A percentile compares a stretch with the other conserved stretches of the same genome.
phyloP scores from a whole-genome alignment of 176 grass and related monocot species.

The Elaeis guineensis region DNA sequence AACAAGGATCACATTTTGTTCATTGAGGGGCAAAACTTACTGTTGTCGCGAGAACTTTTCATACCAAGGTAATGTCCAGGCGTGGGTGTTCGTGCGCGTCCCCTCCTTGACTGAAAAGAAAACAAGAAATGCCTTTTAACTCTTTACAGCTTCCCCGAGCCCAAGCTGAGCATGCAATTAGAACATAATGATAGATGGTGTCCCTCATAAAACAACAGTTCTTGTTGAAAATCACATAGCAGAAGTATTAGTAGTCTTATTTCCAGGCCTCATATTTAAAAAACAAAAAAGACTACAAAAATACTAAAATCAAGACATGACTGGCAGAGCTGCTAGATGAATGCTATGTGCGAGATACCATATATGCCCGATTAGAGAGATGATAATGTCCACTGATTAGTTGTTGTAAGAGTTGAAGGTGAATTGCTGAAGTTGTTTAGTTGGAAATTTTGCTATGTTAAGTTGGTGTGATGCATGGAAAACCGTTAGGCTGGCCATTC shows the following conservation, averaged over 20 bases:
- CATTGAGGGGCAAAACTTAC: not conserved
- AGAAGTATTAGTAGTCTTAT: constrained; percentile 1
- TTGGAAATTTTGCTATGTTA: constrained; percentile 57
- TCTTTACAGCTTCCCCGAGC: not conserved
- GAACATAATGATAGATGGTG: not conserved
- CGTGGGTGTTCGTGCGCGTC: constrained; percentile 46
- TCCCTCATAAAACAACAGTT: constrained; percentile 21
- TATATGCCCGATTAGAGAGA: constrained; percentile 39
- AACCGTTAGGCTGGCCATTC: constrained; percentile 60
- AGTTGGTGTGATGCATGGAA: constrained; percentile 72
- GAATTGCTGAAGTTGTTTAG: constrained; percentile 62
- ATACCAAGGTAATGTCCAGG: constrained; percentile 63
- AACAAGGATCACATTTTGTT: no score
- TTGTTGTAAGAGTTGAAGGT: constrained; percentile 65
- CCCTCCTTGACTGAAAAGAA: constrained; percentile 45
- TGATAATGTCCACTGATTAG: constrained; percentile 58
- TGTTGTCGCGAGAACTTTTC: constrained; percentile 5
- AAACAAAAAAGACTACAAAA: constrained; percentile 27
- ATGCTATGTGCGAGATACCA: constrained; percentile 53
- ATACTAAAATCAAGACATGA: constrained; percentile 29
- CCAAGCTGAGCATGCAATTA: not conserved
- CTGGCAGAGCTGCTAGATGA: constrained; percentile 34
- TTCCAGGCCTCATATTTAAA: not conserved
- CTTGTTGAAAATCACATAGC: constrained; percentile 31
- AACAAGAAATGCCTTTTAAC: not conserved